Evolutionary conservation across 495 filamentous ascomycete genomes (phyloP).

Genomic region (Penicillium manginii): DNA sequence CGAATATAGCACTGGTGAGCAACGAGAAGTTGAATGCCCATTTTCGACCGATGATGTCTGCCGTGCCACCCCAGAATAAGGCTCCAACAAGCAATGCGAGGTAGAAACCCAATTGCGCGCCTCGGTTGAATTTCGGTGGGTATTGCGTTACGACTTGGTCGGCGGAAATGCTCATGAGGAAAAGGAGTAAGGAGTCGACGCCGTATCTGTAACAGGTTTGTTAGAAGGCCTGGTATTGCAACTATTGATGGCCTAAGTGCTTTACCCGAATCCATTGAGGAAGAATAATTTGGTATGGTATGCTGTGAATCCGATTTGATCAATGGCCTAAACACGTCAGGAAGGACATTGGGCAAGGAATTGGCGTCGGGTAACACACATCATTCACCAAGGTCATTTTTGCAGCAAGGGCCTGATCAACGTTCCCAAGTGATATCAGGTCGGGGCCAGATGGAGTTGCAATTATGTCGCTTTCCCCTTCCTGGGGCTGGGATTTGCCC

Average conservation of each 20-base stretch:
- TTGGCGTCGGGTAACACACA: conserved; percentile 10
- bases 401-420: conserved; percentile 18
- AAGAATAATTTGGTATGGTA: conserved; percentile 27
- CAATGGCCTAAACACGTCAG: conserved; percentile 19
- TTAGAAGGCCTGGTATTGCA: not conserved
- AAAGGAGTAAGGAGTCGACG: conserved; percentile 22
- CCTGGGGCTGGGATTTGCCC: not conserved
- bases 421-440: conserved; percentile 13
- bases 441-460: conserved; percentile 8
- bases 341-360: not conserved
- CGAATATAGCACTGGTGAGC: conserved; percentile 38
- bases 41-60: conserved; percentile 47
- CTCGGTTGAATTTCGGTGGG: conserved; percentile 18
- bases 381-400: conserved; percentile 28
- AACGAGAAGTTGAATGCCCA: conserved; percentile 46
- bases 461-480: conserved; percentile 5
- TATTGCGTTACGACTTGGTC: conserved; percentile 24
- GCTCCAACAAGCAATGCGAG: conserved; percentile 39
- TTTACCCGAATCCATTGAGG: conserved; percentile 27
- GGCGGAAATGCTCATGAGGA: conserved; percentile 24
- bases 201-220: conserved; percentile 10
- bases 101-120: conserved; percentile 24
- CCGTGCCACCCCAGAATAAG: conserved; percentile 43
- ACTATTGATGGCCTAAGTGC: not conserved
- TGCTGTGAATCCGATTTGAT: conserved; percentile 21